Evolutionary conservation across 768 basidiomycete species (phyloP), one percentile per base, ranked within the genome.

Genomic region (Chalciporus piperatus): DNA sequence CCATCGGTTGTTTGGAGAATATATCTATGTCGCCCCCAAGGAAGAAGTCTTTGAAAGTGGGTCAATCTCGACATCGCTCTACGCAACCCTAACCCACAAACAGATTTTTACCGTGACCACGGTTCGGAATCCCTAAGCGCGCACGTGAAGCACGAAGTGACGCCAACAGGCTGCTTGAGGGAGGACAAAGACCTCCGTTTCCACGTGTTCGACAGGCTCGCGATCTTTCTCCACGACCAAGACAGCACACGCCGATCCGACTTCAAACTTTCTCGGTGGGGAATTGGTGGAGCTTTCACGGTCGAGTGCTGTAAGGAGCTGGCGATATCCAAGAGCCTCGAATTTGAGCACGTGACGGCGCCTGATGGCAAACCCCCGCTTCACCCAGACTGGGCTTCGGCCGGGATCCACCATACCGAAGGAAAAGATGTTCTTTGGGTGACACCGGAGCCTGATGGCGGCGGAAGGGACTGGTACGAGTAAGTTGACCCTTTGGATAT

Each of bases 141-240:
- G 23, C 73, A 91, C 17, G 80, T 95, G 39, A 78, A 77, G 55
- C 89, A 92, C 60, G 83, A 86, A 27, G 86, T 90, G 61, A 75
- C 79, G 44, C 72, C 78, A 1, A 68, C 76, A 7, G 64, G 57
- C 59, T n/a, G n/a, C n/a, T n/a, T n/a, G n/a, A n/a, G n/a, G n/a
- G n/a, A n/a, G n/a, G n/a, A n/a, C n/a, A n/a, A n/a, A n/a, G n/a
- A 82, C 8, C 79, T 76, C n/a, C 80, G 81, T 9, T 57, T 71
- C 3, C 71, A 87, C 32, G 81, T 92, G 12, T 67, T 93, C 22
- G 85, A 94, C 64, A 75, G 92, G 22, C 73, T 94, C 22, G 87
- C 90, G 1, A 74, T 98, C 27, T 96, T 96, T 73, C 74, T 96
- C 6, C 84, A 94, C 43, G 94, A 95, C 60, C 87, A 92, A 50